These are phyloP conservation scores for Diplosphaera chodatii DNA, from an alignment of 139 green algal genomes.

Conservation along the genomic window DNA sequence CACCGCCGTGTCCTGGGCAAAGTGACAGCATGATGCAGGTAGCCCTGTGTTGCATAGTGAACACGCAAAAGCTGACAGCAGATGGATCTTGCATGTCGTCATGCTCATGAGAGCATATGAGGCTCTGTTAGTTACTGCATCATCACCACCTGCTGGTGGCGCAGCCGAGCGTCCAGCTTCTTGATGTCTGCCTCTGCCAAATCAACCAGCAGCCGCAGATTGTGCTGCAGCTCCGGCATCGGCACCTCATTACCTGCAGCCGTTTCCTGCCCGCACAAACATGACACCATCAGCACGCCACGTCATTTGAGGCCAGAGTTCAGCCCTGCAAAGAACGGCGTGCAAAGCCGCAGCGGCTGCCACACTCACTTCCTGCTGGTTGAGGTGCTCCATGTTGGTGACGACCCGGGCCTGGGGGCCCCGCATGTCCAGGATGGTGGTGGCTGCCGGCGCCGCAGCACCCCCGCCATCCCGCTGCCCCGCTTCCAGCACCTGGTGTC, in stretches of 20 bases:
- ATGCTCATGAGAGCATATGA: too few species aligned
- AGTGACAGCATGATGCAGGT: neutral
- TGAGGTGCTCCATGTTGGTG: constrained; percentile 85
- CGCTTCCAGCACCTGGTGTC: constrained; percentile 56
- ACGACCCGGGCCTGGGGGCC: constrained; percentile 76
- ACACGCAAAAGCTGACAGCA: too few species aligned
- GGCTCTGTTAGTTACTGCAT: too few species aligned
- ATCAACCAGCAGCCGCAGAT: constrained; percentile 90
- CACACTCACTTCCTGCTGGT: constrained; percentile 17
- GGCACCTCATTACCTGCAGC: constrained; percentile 48
- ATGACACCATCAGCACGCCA: too few species aligned
- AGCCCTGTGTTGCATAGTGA: too few species aligned
- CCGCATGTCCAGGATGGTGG: constrained; percentile 89
- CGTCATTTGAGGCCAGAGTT: too few species aligned
- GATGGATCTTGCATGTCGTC: too few species aligned
- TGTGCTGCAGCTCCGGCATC: constrained; percentile 97
- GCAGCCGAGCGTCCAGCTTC: constrained; percentile 64
- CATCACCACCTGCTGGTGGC: constrained; percentile 77
- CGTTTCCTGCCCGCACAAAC: too few species aligned
- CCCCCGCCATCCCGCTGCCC: neutral
- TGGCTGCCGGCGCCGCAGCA: constrained; percentile 15
- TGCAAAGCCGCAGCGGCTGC: too few species aligned
- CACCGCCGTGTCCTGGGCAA: constrained; percentile 52
- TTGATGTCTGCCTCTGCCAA: constrained; percentile 85
- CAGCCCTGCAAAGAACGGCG: too few species aligned